Evolutionary conservation across 2,329 filamentous ascomycete genomes (phyloP), one percentile per base, ranked within the genome.

Genomic region (Penicillium aurantiogriseum): DNA sequence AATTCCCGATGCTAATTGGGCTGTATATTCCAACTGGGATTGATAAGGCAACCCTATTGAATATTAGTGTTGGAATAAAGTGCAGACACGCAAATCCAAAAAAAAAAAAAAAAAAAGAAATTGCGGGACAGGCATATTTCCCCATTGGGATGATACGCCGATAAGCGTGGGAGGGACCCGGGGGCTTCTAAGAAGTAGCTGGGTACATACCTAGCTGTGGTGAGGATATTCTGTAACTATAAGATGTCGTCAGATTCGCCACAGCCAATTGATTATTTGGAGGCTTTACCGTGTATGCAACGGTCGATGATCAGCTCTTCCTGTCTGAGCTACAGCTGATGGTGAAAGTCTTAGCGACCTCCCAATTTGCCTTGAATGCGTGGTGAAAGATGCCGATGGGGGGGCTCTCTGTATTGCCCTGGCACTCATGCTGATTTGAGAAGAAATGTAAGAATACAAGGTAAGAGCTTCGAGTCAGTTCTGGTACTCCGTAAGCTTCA

Each of bases 141-240:
- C 54, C 36, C 50, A 47, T 56, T 56, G 36, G 54, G 54, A 40
- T 52, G 49, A 56, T 56, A 56, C 42, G 54, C 54, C 54, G 54
- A 56, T 56, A 56, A 48, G 54, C 42, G 11, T 39, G 23, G 7
- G 39, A 56, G 53, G 39, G 36, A 5, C 36, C 7, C 3, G 35
- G 15, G 36, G 53, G 46, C 33, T 36, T 21, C 27, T 33, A 19
- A 21, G 13, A 27, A 35, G 31, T 23, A 11, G 5, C 31, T 15
- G 21, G 15, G 21, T 15, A 44, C 49, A 27, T 46, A 47, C 54
- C 36, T 17, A 27, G 19, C 21, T 45, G 23, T 5, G 5, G 25
- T n/a, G 54, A 53, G 35, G 13, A 15, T 29, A 4, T 17, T 43
- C 23, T 23, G 10, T 35, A 35, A 27, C 49, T 48, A 29, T 19